Evolutionary conservation across 352 stramenopile species (phyloP), one percentile per base, ranked within the genome.

Genomic region (Pythium rhizo-oryzae): DNA sequence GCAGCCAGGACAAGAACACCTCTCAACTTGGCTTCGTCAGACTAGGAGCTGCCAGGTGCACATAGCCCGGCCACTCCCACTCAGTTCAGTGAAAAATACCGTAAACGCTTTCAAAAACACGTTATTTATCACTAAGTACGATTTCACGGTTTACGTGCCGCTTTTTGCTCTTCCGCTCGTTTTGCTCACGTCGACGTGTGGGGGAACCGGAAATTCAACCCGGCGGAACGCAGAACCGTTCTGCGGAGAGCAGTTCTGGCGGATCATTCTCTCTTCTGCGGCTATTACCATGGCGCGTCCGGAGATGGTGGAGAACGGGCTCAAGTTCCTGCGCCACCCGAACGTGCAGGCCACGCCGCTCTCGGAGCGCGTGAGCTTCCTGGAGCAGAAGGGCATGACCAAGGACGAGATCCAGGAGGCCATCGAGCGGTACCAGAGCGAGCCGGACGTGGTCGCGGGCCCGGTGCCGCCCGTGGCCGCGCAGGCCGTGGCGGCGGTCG

Each of bases 271-370:
- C 12, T 3, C 47, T 47, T 47, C 13, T 21, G 11, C 43, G 24
- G 54, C 18, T n/a, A n/a, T n/a, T n/a, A n/a, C n/a, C 39, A 72
- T 46, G 25, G 62, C 62, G 59, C 59, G 85, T 52, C 70, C 86
- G 59, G 86, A 94, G 62, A 89, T 90, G 79, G 77, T 94, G 47
- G 79, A 78, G 59, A 94, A 90, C 61, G 86, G 86, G 25, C 75
- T 94, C 70, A 88, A 91, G 64, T 94, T 94, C 73, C 74, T 94
- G 55, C 82, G 85, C 57, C 86, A 94, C 50, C 86, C 86, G 54
- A 92, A 78, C 64, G 86, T 94, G 19, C 86, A 94, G 83, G 83
- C 82, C 11, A 93, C 86, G 63, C 86, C 86, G 33, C 67, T 94
- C 52, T 90, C 84, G 1, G 84, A 94, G 67, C 84, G 86, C 41